A percentile compares a stretch with the other conserved stretches of the same genome.
Evolutionary conservation across 768 basidiomycete genomes (phyloP).

Genomic region (Termitomyces sp.): DNA sequence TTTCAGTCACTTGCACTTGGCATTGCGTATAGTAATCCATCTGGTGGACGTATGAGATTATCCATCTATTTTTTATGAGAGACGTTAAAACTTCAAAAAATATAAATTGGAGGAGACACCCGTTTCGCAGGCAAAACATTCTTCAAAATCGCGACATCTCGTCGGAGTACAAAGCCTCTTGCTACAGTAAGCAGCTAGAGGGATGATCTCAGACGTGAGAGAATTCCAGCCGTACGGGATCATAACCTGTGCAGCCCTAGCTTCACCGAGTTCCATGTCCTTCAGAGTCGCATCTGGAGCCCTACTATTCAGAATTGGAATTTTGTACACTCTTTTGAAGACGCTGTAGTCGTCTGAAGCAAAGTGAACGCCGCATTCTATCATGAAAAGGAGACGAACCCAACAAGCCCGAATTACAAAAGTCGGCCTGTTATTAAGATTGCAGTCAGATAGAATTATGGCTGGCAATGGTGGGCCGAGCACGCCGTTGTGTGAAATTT

Average conservation of each 20-base stretch:
- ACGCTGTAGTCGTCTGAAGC: constrained; percentile 64
- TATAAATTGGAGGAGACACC: constrained; percentile 28
- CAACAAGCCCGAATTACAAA: constrained; percentile 89
- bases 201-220: neutral
- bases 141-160: constrained; percentile 78
- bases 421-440: constrained; percentile 60
- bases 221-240: neutral
- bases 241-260: constrained; percentile 67
- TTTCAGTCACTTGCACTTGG: constrained; percentile 88
- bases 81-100: neutral
- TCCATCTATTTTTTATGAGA: too few species aligned
- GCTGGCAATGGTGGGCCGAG: neutral
- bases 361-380: neutral
- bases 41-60: too few species aligned
- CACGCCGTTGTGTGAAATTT: constrained; percentile 96
- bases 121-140: constrained; percentile 90
- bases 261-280: constrained; percentile 74
- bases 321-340: constrained; percentile 81
- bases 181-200: constrained; percentile 64
- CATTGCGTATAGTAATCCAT: too few species aligned
- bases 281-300: constrained; percentile 67
- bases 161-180: constrained; percentile 87
- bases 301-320: constrained; percentile 82
- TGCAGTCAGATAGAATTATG: neutral
- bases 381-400: constrained; percentile 35